Evolutionary conservation across 257 asterid genomes (phyloP), one percentile per base, ranked within the genome.

Genomic region (Nicotiana tabacum): DNA sequence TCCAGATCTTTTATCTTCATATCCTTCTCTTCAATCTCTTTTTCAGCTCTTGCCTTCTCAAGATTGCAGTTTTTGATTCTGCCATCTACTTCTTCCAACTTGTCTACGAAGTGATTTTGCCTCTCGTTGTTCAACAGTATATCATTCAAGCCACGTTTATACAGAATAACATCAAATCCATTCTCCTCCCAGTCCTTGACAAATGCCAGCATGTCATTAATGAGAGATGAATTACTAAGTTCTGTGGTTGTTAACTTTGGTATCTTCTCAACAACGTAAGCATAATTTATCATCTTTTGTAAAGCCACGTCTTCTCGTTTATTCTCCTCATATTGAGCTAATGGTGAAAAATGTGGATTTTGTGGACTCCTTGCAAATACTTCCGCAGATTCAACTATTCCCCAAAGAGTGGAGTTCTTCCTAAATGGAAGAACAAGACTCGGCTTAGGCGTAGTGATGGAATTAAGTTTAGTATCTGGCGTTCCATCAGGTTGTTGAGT

Each of bases 361-460:
- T 72, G 78, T 17, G 37, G 60, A 72, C 46, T 46, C 24, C 48
- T 46, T 46, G 24, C 51, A 46, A 43, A 72, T 72, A 46, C 32
- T 46, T 72, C 78, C 60, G 48, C 24, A 17, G 60, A 72, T 72
- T 72, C 78, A 72, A 72, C 24, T 72, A 43, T 58, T 46, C n/a
- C 27, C 78, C 78, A 72, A 72, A 72, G 78, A 43, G 78, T 58
- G 1, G 78, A 72, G 60, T 72, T 72, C 60, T 72, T 72, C 60
- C 27, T 72, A 72, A 72, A 72, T 72, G 78, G 78, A 4, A 72
- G 60, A 21, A 21, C 78, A 17, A 72, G 30, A 32, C 60, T 72
- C 21, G 4, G 60, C 78, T 43, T 37, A 21, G 60, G 60, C 60
- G 32, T 70, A 70, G 5, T 61, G 67, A 21, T 27, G 27, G 67